phyloP scores from a whole-genome alignment of 1,284 basidiomycete species.

The Coniophora puteana region DNA sequence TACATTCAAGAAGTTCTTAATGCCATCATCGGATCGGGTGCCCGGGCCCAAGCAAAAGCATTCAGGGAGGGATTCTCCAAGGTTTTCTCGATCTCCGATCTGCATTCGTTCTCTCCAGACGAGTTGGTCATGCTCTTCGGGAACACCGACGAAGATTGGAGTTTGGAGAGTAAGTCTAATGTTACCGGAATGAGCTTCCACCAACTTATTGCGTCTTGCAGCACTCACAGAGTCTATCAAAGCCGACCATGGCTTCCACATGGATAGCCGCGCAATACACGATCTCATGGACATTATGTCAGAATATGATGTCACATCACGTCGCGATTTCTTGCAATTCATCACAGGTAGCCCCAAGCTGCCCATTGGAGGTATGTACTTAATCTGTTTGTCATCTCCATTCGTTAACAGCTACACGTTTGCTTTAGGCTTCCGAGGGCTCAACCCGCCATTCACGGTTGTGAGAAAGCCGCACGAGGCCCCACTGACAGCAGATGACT shows the following conservation, averaged over 20 bases:
- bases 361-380: conserved; percentile 80
- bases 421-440: conserved; percentile 96
- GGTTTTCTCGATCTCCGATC: conserved; percentile 89
- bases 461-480: conserved; percentile 96
- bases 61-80: conserved; percentile 91
- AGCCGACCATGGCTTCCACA: conserved; percentile 97
- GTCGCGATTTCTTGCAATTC: conserved; percentile 93
- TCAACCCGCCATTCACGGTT: conserved; percentile 94
- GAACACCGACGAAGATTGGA: conserved; percentile 95
- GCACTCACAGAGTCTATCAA: conserved; percentile 91
- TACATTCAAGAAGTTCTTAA: conserved; percentile 84
- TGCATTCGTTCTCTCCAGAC: conserved; percentile 90
- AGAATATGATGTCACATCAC: conserved; percentile 66
- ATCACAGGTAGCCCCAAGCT: conserved; percentile 94
- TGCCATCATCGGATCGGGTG: conserved; percentile 76
- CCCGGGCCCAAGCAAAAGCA: conserved; percentile 73
- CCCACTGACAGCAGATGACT: conserved; percentile 88
- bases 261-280: conserved; percentile 87
- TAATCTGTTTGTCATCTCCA: not conserved
- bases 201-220: conserved; percentile 14
- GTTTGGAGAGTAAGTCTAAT: conserved; percentile 67
- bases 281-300: conserved; percentile 88
- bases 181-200: no score
- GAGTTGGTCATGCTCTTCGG: conserved; percentile 94
- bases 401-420: conserved; percentile 23